A percentile compares a stretch with the other conserved stretches of the same genome.
Evolutionary conservation across 108 stramenopile species (phyloP).

Genomic region (Cyclotella cryptica): DNA sequence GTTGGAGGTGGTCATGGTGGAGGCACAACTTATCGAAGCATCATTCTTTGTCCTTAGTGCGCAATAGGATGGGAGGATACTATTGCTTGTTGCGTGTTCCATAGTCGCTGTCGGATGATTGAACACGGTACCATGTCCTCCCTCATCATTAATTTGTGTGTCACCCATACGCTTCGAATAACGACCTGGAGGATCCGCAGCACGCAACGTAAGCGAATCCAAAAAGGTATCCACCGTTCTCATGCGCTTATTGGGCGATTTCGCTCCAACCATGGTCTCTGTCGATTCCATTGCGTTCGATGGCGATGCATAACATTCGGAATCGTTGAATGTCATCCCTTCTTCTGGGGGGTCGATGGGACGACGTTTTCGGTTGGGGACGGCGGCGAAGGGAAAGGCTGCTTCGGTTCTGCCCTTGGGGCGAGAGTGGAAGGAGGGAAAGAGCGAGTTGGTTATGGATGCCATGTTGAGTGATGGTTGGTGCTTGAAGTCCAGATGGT

Average conservation of each 20-base stretch:
- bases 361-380: conserved; percentile 6
- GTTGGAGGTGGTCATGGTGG: background rate
- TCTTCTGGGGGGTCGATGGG: conserved; percentile 30
- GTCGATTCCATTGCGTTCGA: background rate
- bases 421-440: conserved; percentile 3
- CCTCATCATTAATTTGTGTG: background rate
- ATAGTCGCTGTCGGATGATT: background rate
- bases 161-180: background rate
- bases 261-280: background rate
- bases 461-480: background rate
- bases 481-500: background rate
- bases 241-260: background rate
- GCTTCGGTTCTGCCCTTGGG: background rate
- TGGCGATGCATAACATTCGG: conserved; percentile 1
- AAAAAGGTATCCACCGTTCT: conserved; percentile 10
- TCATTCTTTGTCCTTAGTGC: background rate
- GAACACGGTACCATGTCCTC: background rate
- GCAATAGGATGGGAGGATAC: background rate
- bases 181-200: conserved; percentile 32
- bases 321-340: background rate
- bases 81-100: background rate
- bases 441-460: conserved; percentile 21
- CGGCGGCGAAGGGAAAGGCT: background rate
- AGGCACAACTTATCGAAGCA: background rate
- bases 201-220: conserved; percentile 7